These are phyloP conservation scores for Corchorus olitorius DNA, from an alignment of 345 rosid genomes.

Conservation along the genomic window DNA sequence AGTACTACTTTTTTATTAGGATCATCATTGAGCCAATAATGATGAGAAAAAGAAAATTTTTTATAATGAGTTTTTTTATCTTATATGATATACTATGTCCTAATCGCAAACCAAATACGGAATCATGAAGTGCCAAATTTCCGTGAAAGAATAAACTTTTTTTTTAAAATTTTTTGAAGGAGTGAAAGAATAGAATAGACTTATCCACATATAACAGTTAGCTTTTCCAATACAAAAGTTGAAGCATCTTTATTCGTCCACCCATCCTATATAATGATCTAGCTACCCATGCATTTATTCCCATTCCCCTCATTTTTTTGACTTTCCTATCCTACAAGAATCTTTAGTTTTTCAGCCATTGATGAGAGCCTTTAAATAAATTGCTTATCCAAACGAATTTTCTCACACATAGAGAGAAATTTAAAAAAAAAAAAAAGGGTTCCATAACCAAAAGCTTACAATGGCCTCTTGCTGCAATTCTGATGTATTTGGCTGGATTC, in stretches of 20 bases:
- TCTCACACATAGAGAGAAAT: background rate
- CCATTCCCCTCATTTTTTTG: slow-evolving; percentile 20
- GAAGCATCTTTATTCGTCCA: background rate
- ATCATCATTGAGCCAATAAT: background rate
- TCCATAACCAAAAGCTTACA: background rate
- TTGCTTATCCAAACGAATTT: background rate
- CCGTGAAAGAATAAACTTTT: background rate
- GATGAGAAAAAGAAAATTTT: background rate
- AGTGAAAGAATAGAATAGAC: no score
- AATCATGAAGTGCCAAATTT: slow-evolving; percentile 11
- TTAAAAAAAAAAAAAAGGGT: background rate
- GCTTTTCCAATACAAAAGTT: slow-evolving; percentile 21
- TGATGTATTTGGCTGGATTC: slow-evolving; percentile 64
- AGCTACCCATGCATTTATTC: background rate
- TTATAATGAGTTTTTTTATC: background rate
- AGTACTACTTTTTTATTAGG: background rate
- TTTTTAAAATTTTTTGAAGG: no score
- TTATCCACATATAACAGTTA: background rate
- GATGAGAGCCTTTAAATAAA: slow-evolving; percentile 12
- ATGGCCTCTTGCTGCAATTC: slow-evolving; percentile 65
- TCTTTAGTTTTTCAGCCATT: slow-evolving; percentile 6
- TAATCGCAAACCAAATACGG: background rate
- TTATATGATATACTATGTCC: background rate
- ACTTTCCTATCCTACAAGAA: slow-evolving; percentile 23
- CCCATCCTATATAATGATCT: background rate